Conservation (phyloP, 2,329 filamentous ascomycete genomes). For the Zymoseptoria passerinii region DNA sequence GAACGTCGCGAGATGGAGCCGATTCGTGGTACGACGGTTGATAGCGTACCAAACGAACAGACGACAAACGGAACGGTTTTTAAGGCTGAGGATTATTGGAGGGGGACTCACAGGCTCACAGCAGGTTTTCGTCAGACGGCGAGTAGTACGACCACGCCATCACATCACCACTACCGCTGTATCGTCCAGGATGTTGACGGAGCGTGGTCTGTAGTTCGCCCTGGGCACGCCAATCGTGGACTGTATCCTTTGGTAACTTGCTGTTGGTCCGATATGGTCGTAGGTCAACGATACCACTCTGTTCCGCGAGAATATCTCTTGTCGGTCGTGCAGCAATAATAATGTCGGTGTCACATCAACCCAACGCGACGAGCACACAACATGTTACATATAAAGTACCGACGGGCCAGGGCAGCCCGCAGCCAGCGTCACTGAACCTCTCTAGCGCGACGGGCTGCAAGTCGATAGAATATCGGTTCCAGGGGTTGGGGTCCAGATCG, state of each 20-base stretch:
- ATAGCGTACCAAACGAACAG: neutral
- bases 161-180: neutral
- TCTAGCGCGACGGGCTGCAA: too few relatives aligned
- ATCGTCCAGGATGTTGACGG: neutral
- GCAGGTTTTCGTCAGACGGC: neutral
- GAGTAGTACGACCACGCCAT: neutral
- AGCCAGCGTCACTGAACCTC: too few relatives aligned
- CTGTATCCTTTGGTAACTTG: neutral
- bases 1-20: neutral
- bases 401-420: too few relatives aligned
- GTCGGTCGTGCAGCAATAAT: too few relatives aligned
- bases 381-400: neutral
- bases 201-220: neutral
- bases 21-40: neutral
- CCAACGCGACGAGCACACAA: neutral
- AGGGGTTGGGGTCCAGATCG: too few relatives aligned
- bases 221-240: neutral
- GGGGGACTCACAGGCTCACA: neutral
- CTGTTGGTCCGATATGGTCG: neutral
- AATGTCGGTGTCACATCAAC: neutral
- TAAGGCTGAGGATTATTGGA: neutral
- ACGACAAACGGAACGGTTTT: too few relatives aligned
- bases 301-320: neutral
- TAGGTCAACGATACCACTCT: too few relatives aligned
- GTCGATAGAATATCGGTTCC: too few relatives aligned